Evolutionary conservation across 1,284 basidiomycete species (phyloP).

Genomic region (Sanguinoderma infundibulare): DNA sequence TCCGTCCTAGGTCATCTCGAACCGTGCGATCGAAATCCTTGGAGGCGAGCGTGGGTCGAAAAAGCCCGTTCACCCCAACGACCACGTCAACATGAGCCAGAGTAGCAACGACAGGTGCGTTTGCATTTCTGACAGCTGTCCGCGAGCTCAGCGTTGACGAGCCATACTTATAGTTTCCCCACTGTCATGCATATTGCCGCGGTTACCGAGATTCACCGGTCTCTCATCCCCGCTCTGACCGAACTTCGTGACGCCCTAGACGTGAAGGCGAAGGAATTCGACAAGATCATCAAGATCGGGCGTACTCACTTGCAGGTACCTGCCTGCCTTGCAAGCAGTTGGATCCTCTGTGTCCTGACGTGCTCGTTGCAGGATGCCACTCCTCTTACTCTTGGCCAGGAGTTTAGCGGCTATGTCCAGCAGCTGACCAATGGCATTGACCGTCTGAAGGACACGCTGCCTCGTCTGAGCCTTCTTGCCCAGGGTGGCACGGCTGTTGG

Average conservation of each 20-base stretch:
- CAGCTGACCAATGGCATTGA: constrained; percentile 93
- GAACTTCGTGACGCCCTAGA: constrained; percentile 87
- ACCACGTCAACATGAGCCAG: constrained; percentile 99
- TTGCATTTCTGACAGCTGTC: background rate
- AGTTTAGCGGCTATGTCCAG: constrained; percentile 98
- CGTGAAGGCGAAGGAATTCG: constrained; percentile 82
- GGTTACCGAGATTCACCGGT: constrained; percentile 84
- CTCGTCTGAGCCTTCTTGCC: constrained; percentile 89
- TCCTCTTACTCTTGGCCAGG: constrained; percentile 96
- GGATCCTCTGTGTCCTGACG: background rate
- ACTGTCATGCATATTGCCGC: constrained; percentile 99
- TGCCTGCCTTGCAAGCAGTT: background rate
- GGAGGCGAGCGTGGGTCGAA: constrained; percentile 97
- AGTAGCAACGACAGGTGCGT: constrained; percentile 96
- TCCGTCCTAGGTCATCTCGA: constrained; percentile 86
- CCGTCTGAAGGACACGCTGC: constrained; percentile 83
- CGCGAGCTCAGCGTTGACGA: background rate
- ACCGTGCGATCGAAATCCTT: constrained; percentile 96
- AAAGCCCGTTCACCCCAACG: constrained; percentile 98
- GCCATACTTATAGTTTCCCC: constrained; percentile 89
- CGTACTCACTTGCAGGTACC: constrained; percentile 94
- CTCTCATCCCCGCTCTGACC: constrained; percentile 86
- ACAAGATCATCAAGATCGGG: constrained; percentile 97
- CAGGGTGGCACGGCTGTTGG: constrained; percentile 99
- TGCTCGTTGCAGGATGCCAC: constrained; percentile 81